These are phyloP conservation scores for Hypseocharis bilobata DNA, from an alignment of 441 rosid genomes.

Conservation along the genomic window DNA sequence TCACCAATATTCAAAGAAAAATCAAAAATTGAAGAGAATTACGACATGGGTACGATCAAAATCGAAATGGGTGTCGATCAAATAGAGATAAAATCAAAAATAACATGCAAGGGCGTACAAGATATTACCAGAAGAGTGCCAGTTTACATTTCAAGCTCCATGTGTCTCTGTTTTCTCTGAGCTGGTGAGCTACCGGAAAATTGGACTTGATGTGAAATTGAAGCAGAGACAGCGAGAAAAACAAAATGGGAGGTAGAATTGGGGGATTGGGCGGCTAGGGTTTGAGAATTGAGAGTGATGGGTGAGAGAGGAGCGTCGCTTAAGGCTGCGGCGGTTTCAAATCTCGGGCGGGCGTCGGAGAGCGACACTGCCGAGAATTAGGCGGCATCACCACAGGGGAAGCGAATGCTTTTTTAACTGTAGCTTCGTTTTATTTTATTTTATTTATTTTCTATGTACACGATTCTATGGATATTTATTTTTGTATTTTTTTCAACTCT, in stretches of 20 bases:
- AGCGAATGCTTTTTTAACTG: too few relatives aligned
- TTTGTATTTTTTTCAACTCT: background rate
- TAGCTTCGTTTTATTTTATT: background rate
- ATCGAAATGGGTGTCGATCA: background rate
- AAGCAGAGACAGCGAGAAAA: background rate
- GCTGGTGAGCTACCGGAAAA: background rate
- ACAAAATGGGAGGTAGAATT: conserved; percentile 2
- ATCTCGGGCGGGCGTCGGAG: conserved; percentile 27
- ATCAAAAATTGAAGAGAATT: conserved; percentile 3
- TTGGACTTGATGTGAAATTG: background rate
- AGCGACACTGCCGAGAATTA: conserved; percentile 40
- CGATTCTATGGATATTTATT: too few relatives aligned
- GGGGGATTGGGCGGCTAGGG: background rate
- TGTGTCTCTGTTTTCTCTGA: background rate
- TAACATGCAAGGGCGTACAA: background rate
- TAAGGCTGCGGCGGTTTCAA: conserved; percentile 24
- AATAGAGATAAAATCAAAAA: too few relatives aligned
- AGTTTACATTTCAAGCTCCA: background rate
- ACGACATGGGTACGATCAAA: conserved; percentile 4
- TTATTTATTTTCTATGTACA: too few relatives aligned
- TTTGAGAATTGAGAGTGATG: conserved; percentile 17
- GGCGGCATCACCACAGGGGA: conserved; percentile 29
- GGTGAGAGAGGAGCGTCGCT: conserved; percentile 23
- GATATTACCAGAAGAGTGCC: background rate
- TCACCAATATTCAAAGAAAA: background rate